These are phyloP conservation scores for Stephania japonica DNA, from an alignment of 164 flowering plant genomes.

Conservation along the genomic window DNA sequence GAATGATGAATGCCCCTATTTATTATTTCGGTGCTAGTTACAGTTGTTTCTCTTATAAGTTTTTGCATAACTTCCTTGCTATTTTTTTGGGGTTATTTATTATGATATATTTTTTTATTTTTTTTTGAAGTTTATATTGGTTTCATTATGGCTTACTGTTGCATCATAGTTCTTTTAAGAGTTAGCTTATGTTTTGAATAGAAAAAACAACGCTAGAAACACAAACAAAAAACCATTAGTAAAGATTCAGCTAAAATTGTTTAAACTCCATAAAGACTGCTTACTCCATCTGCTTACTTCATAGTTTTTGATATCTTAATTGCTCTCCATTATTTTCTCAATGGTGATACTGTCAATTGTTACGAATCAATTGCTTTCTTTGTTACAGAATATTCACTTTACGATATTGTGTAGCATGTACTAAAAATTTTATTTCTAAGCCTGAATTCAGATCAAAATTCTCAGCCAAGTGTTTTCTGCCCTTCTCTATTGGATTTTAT, in stretches of 20 bases:
- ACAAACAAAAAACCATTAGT: no score
- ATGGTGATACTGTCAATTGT: neutral
- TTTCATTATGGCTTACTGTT: neutral
- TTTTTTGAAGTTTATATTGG: neutral
- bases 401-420: neutral
- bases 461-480: neutral
- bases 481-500: constrained; percentile 1
- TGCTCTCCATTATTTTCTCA: neutral
- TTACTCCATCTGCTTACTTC: neutral
- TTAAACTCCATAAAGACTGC: neutral
- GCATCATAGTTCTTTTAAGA: neutral
- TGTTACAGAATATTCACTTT: neutral
- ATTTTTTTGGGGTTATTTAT: neutral
- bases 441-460: neutral
- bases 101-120: neutral
- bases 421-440: neutral
- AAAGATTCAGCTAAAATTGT: neutral
- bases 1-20: neutral
- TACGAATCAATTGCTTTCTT: neutral
- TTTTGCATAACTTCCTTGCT: neutral
- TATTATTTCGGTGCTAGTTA: neutral
- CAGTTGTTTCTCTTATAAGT: neutral
- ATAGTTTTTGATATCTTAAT: neutral
- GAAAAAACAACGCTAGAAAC: no score
- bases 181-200: neutral